Conservation (phyloP, 78 protist genomes). For the Diacronema lutheri region DNA sequence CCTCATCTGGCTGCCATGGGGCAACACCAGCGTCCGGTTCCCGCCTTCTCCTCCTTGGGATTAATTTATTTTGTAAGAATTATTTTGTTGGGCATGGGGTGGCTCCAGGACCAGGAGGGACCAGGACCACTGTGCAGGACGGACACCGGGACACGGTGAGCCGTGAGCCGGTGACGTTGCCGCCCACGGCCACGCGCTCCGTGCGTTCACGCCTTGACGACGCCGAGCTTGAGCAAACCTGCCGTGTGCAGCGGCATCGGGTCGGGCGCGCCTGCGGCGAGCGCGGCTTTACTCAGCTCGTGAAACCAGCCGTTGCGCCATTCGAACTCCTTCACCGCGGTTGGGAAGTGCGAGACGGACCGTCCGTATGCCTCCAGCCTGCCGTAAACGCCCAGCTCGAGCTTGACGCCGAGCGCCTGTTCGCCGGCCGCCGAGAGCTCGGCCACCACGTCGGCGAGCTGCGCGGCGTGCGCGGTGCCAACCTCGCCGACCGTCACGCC, state of each 20-base stretch:
- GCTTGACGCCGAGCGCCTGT: neutral
- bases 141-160: no score
- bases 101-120: no score
- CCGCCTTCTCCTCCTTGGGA: no score
- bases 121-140: no score
- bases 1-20: no score
- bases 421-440: neutral
- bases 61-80: no score
- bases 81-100: no score
- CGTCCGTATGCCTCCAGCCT: slow-evolving; percentile 26
- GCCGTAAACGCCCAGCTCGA: neutral
- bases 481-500: slow-evolving; percentile 36
- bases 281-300: neutral
- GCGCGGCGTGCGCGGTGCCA: neutral
- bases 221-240: neutral
- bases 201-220: no score
- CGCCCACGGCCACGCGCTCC: no score
- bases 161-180: no score
- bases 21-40: no score
- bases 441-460: neutral
- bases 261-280: neutral
- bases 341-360: slow-evolving; percentile 45
- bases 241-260: neutral
- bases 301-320: slow-evolving; percentile 39
- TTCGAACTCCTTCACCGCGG: slow-evolving; percentile 42